These are phyloP conservation scores for Rhizoclosmatium globosum DNA, from an alignment of 192 early-diverging fungal species.

Conservation along the genomic window DNA sequence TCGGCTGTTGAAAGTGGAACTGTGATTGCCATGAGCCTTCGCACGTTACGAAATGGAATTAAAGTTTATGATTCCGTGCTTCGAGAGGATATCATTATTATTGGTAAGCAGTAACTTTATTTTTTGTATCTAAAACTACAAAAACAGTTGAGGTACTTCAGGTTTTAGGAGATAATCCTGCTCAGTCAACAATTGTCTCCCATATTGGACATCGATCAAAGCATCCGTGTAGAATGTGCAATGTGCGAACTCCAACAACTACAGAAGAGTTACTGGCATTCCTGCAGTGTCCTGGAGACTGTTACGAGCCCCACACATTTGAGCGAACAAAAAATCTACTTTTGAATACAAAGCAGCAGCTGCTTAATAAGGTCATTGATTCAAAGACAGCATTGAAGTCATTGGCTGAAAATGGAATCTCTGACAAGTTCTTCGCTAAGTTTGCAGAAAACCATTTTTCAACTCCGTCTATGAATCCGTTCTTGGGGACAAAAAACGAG, in stretches of 20 bases:
- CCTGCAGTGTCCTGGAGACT: background rate
- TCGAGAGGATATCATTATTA: constrained; percentile 11
- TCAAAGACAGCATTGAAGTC: no score
- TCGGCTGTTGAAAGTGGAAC: constrained; percentile 25
- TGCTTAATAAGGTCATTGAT: no score
- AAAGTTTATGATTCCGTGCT: constrained; percentile 16
- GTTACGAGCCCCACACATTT: background rate
- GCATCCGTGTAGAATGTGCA: constrained; percentile 9
- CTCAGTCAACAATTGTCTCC: background rate
- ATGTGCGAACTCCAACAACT: background rate
- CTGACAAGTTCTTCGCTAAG: no score
- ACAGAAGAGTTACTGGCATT: background rate
- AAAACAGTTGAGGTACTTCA: background rate
- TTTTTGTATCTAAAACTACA: background rate
- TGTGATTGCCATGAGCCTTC: background rate
- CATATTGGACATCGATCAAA: background rate
- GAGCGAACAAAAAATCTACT: no score
- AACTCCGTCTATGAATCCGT: background rate
- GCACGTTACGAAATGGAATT: constrained; percentile 15
- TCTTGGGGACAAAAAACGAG: background rate
- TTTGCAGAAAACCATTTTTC: background rate
- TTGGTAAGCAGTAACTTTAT: background rate
- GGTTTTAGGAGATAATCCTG: constrained; percentile 16
- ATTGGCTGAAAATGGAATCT: background rate
- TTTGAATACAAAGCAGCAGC: no score